phyloP scores from a whole-genome alignment of 495 filamentous ascomycete species.

The Pyronema omphalodes region DNA sequence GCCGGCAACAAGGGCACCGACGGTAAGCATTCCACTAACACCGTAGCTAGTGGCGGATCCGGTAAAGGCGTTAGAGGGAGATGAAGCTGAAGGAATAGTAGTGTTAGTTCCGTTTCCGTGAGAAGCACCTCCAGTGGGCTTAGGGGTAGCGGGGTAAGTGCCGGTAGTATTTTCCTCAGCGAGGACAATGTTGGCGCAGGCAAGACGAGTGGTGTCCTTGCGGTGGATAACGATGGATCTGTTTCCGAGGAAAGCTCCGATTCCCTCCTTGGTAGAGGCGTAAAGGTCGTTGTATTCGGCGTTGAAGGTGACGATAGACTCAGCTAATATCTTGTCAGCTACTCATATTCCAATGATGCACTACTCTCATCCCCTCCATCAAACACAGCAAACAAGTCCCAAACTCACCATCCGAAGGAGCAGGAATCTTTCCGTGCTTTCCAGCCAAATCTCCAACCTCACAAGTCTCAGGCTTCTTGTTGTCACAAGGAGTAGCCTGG shows the following conservation, averaged over 20 bases:
- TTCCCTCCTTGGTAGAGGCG: conserved; percentile 38
- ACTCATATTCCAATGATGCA: neutral
- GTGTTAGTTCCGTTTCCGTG: neutral
- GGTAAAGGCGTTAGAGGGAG: neutral
- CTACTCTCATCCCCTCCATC: neutral
- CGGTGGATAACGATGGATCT: conserved; percentile 60
- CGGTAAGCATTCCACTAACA: conserved; percentile 11
- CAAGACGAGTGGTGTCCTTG: conserved; percentile 37
- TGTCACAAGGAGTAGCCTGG: conserved; percentile 46
- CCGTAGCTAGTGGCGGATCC: conserved; percentile 9
- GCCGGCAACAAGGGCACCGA: conserved; percentile 13
- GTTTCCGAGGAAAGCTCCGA: conserved; percentile 58
- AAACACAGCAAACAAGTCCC: neutral
- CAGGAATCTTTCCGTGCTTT: conserved; percentile 50
- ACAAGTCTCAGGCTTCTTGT: conserved; percentile 44
- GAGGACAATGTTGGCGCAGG: conserved; percentile 50
- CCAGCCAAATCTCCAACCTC: conserved; percentile 71
- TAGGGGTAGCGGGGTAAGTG: neutral
- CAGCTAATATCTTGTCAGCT: neutral
- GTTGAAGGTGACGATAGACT: conserved; percentile 23
- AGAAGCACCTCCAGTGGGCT: neutral
- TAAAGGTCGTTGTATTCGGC: conserved; percentile 47
- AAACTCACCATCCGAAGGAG: conserved; percentile 10
- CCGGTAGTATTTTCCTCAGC: conserved; percentile 1
- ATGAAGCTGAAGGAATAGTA: neutral